A percentile compares a stretch with the other conserved stretches of the same genome.
phyloP scores from a whole-genome alignment of 345 rosid genomes.

The Brassica carinata region DNA sequence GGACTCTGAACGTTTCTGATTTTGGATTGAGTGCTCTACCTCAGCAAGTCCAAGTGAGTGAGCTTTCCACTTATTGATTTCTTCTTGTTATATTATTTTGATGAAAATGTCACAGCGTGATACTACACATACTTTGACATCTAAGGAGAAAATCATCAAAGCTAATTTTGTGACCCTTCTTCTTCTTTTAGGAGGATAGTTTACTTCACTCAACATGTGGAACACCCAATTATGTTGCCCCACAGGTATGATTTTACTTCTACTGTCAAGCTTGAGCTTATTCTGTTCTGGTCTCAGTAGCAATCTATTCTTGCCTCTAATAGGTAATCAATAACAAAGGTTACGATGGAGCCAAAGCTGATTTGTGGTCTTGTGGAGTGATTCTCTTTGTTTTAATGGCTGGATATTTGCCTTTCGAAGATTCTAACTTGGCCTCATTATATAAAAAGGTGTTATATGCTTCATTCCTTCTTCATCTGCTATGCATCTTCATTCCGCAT shows the following conservation, averaged over 20 bases:
- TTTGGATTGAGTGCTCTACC: constrained; percentile 98
- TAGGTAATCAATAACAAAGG: constrained; percentile 97
- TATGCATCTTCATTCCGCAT: background rate
- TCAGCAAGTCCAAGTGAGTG: constrained; percentile 95
- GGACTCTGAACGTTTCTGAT: constrained; percentile 86
- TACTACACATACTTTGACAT: background rate
- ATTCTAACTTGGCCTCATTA: constrained; percentile 72
- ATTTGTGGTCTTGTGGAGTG: constrained; percentile 98
- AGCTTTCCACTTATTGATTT: background rate
- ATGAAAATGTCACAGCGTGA: background rate
- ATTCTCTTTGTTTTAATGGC: constrained; percentile 98
- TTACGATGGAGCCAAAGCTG: constrained; percentile 96
- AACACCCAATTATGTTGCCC: constrained; percentile 99
- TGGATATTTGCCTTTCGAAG: constrained; percentile 96
- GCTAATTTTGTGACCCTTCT: constrained; percentile 20
- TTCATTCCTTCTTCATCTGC: background rate
- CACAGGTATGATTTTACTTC: constrained; percentile 61
- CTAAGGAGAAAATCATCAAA: background rate
- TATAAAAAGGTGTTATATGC: constrained; percentile 68
- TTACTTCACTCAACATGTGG: constrained; percentile 98
- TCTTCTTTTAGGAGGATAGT: constrained; percentile 76
- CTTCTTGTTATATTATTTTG: background rate
- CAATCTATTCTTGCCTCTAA: constrained; percentile 17
- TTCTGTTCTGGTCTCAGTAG: background rate
- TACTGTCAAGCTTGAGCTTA: constrained; percentile 1